phyloP scores from a whole-genome alignment of 441 rosid species.

The Flueggea neowawraea region DNA sequence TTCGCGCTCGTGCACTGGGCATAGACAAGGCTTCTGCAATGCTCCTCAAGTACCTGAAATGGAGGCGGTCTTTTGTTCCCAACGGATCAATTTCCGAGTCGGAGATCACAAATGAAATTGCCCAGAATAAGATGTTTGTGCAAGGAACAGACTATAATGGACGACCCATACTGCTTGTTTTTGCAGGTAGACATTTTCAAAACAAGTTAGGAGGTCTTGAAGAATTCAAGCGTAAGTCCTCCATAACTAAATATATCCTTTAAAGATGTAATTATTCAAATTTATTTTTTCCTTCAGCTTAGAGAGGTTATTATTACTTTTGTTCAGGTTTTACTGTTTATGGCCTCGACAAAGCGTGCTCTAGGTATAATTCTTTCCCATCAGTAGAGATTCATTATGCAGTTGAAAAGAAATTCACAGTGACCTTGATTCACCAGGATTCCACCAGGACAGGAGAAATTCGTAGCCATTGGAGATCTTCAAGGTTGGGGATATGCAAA shows the following conservation, averaged over 20 bases:
- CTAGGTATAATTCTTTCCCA: constrained; percentile 28
- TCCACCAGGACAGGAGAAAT: constrained; percentile 40
- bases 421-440: constrained; percentile 26
- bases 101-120: constrained; percentile 30
- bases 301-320: not conserved
- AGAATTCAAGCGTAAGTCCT: constrained; percentile 47
- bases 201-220: constrained; percentile 27
- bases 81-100: constrained; percentile 29
- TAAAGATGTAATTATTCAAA: not conserved
- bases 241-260: not conserved
- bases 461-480: constrained; percentile 52
- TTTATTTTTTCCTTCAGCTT: not conserved
- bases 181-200: constrained; percentile 38
- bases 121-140: constrained; percentile 45
- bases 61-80: constrained; percentile 43
- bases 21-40: constrained; percentile 39
- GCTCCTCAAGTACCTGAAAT: constrained; percentile 44
- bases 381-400: constrained; percentile 1
- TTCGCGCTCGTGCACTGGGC: constrained; percentile 51
- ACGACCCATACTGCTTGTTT: constrained; percentile 27
- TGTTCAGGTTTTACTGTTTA: constrained; percentile 38
- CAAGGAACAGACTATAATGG: constrained; percentile 57
- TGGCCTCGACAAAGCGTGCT: constrained; percentile 29
- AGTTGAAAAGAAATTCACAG: constrained; percentile 41
- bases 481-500: constrained; percentile 86